These are phyloP conservation scores for Brachypodium distachyon DNA, from an alignment of 202 grass and related monocot genomes.

Conservation along the genomic window DNA sequence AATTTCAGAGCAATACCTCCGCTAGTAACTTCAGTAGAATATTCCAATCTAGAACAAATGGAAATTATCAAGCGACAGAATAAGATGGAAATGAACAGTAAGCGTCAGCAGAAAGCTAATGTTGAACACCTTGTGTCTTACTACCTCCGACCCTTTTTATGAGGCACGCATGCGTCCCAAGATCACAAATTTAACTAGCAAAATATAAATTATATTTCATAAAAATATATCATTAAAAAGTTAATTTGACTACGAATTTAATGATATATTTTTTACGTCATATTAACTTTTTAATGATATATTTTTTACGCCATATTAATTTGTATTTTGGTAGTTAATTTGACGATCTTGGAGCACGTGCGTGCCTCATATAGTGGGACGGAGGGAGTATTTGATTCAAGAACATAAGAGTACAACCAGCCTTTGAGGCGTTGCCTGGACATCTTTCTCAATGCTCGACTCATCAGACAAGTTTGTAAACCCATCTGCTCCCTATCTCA, in stretches of 20 bases:
- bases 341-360: too few relatives aligned
- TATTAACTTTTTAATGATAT: too few relatives aligned
- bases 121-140: slow-evolving; percentile 84
- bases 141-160: too few relatives aligned
- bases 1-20: slow-evolving; percentile 98
- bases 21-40: slow-evolving; percentile 99
- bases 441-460: slow-evolving; percentile 99
- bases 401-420: slow-evolving; percentile 98
- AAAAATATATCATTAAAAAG: too few relatives aligned
- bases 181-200: too few relatives aligned
- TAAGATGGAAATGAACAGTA: slow-evolving; percentile 12
- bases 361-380: too few relatives aligned
- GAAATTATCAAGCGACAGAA: slow-evolving; percentile 6
- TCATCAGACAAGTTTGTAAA: slow-evolving; percentile 94
- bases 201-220: too few relatives aligned
- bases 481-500: slow-evolving; percentile 98
- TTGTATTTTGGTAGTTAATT: too few relatives aligned
- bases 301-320: too few relatives aligned
- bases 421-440: slow-evolving; percentile 97
- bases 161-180: too few relatives aligned
- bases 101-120: slow-evolving; percentile 18
- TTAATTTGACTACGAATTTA: too few relatives aligned
- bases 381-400: slow-evolving; percentile 99
- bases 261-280: too few relatives aligned
- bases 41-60: slow-evolving; percentile 73